Base-by-base conservation (phyloP, 495 filamentous ascomycete genomes). In the Hyaloscypha hepaticicola region DNA sequence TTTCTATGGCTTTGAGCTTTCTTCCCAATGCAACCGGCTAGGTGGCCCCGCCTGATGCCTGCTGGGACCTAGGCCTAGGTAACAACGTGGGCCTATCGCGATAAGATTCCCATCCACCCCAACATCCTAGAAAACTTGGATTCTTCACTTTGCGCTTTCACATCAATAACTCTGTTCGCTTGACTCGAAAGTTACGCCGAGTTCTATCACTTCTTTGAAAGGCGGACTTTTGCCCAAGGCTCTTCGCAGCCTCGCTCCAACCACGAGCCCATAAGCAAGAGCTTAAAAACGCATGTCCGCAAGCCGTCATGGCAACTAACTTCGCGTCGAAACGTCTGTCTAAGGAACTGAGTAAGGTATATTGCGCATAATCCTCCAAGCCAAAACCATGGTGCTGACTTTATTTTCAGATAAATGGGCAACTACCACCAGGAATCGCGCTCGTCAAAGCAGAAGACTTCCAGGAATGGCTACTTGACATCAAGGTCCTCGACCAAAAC, bases 381-480 rank as follows among this genome's bases (percentile, higher is more conserved):
- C 4, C 38, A 45, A 3, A 45, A 16, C 38, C 19, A 22, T 50
- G 45, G 51, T 24, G 33, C 55, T 50, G 27, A 26, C 27, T 34
- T 33, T 26, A 4, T 29, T 55, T 22, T 9, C 66, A 86, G 83
- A 84, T 87, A 57, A 75, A 80, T 63, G 82, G 76, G 63, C 78
- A 72, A 64, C 72, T 87, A 19, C 85, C 85, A 33, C 84, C 85
- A 26, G 95, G 95, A 55, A 95, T 99, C 70, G 78, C 81, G 58
- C 84, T 97, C 56, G 89, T 92, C 56, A 84, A 86, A 45, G 87
- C 91, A 26, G 89, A 95, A 28, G 87, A 92, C 72, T 83, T 97
- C 33, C 83, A 90, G 69, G 88, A 96, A 80, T 99, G 96, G 96
- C 81, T 88, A 25, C 87, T 99, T 77, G 95, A 99, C 73, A 96